Base-by-base conservation (phyloP, 139 green algal genomes). In the Chlorella ohadii region DNA sequence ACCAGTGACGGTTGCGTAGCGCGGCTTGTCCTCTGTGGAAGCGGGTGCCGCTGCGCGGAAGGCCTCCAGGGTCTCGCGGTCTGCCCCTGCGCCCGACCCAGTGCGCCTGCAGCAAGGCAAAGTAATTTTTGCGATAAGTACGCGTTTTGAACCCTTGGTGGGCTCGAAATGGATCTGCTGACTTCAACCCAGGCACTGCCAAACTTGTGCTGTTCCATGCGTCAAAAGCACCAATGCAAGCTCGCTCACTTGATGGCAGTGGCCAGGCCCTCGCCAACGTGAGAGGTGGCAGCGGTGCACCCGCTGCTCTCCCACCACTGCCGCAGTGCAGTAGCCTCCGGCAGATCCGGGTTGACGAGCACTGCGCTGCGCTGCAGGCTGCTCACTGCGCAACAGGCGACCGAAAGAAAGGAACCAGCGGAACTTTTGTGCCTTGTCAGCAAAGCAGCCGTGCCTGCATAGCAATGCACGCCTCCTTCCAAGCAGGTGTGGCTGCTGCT, bases 271-370 rank as follows among this genome's bases (percentile, higher is more conserved):
- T 94, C 91, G 13, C 91, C 92, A n/a, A 92, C 85, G 23, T 91
- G 80, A 3, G 57, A 72, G 15, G 91, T 86, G 31, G 85, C 36
- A 9, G 89, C 86, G 23, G 38, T 71, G 59, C 72, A 34, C 39
- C 93, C 93, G 4, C 87, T 82, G 39, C 73, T 55, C 22, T 88
- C 85, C 36, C 88, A 97, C 94, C 94, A 97, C 2, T 82, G 34
- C 28, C 79, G 65, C 72, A 97, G 86, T 34, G 79, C 80, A 5
- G 82, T 51, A 12, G 89, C 86, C 44, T 91, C 92, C 23, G 75
- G 64, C 28, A 75, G 6, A 31, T 91, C 84, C 3, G 94, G 93
- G 74, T 97, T 89, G 39, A 96, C 65, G 6, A 86, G 82, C 9
- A 94, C 25, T 2, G 79, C 80, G 13, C 72, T 89, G 51, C 90